Base-by-base conservation (phyloP, 2,329 filamentous ascomycete genomes). In the Rutstroemia sp. region DNA sequence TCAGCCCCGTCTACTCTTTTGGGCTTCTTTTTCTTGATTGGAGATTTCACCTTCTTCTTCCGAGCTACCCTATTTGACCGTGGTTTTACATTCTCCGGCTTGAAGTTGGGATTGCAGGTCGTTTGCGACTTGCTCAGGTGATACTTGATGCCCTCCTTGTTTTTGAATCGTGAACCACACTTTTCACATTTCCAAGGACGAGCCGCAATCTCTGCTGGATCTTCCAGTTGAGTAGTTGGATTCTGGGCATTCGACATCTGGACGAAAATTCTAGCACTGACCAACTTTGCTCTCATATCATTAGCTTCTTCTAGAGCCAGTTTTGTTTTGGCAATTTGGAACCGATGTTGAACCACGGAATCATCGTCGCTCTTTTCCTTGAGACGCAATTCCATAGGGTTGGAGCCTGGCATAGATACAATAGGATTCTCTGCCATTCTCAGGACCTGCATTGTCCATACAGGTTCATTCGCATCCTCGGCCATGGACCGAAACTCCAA, bases 141-240 rank as follows among this genome's bases (percentile, higher is more conserved):
- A 54, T 71, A 71, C 48, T 67, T 61, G 4, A 71, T 57, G 17
- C 69, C 69, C n/a, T 64, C 63, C 8, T 64, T 56, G 49, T 69
- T 69, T 50, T 68, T 70, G 53, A 66, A 71, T 46, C 61, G 51
- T 1, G 59, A 54, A 5, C 57, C 60, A 51, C 69, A 71, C 14
- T 57, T 64, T 2, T 63, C 58, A 50, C 69, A 71, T 16, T 57
- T 57, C 54, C 61, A 70, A 14, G 67, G 64, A 46, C 66, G 68
- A 5, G 47, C 50, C 2, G 57, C 60, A n/a, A 61, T 58, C 1
- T 57, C 12, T 23, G 64, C 48, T 25, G 56, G 54, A 38, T 63
- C 61, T 25, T 58, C 48, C 8, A 34, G 37, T 19, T 39, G 23
- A 12, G 39, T 16, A 25, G 34, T 4, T n/a, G 17, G 45, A 21